Evolutionary conservation across 176 grass and related monocot species (phyloP).

Genomic region (Elymus sibiricus): DNA sequence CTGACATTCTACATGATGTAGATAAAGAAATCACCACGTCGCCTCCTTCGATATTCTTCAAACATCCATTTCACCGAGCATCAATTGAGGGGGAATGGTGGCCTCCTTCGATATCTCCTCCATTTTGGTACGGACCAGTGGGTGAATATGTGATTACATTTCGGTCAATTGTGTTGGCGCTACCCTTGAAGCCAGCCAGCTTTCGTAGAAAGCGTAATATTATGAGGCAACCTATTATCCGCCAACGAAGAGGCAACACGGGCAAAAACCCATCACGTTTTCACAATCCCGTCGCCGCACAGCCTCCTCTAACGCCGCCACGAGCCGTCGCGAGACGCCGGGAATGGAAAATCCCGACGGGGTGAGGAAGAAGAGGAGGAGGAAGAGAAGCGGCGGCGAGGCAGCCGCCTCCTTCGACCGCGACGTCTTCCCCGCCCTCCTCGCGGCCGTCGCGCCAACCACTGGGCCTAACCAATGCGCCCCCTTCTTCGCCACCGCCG

Average conservation of each 20-base stretch:
- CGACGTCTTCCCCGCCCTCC: conserved; percentile 31
- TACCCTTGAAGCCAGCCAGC: background rate
- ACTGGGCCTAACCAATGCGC: background rate
- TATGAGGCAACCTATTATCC: rapidly evolving
- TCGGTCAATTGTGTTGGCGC: too few relatives aligned
- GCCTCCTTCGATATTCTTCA: too few relatives aligned
- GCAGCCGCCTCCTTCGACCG: conserved; percentile 25
- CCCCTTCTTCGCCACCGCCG: background rate
- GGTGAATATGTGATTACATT: too few relatives aligned
- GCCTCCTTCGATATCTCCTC: too few relatives aligned
- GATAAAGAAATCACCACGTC: too few relatives aligned
- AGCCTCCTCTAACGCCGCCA: background rate
- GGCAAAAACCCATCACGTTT: rapidly evolving
- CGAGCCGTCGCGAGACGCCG: background rate
- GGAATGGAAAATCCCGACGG: background rate
- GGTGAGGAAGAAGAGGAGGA: conserved; percentile 36
- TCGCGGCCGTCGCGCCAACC: conserved; percentile 16
- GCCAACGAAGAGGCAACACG: background rate
- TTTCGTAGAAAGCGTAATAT: background rate
- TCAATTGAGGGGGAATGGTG: too few relatives aligned
- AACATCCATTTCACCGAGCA: too few relatives aligned
- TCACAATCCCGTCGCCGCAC: background rate
- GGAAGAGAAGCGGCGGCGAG: conserved; percentile 1
- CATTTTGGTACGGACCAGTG: too few relatives aligned
- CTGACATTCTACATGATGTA: too few relatives aligned